Base-by-base conservation (phyloP, 495 filamentous ascomycete genomes). In the Tuber indicum region DNA sequence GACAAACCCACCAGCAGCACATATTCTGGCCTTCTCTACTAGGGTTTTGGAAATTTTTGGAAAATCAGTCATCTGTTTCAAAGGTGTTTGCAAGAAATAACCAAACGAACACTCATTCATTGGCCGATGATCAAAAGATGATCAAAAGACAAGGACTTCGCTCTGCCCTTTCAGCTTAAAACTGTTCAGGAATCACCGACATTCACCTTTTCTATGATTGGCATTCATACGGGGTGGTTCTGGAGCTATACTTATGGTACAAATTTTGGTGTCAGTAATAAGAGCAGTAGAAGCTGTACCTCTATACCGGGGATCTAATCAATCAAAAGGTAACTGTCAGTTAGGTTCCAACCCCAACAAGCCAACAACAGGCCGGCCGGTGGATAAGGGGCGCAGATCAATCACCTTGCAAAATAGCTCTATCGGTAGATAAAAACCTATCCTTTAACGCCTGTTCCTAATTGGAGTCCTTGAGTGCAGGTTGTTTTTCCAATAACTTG, bases 11-110 rank as follows among this genome's bases (percentile, higher is more conserved):
- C 96, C 96, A 5, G 96, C 96, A 46, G 95, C 95, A 80, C 89
- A 92, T 84, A 99, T 99, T 84, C 96, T 88, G 70, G 96, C 94
- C 86, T 97, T 98, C 85, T 99, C 96, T 84, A 91, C 94, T 98
- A 84, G 32, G 3, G 79, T 80, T 62, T 78, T 46, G 49, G 49
- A 58, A 58, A 58, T n/a, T n/a, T 58, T n/a, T 52, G 39, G 75
- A 78, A 69, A 6, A 66, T 82, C 70, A 83, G 72, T 70, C 41
- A 39, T 74, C 52, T 72, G 26, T 16, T n/a, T 12, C 58, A 32
- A 62, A 32, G 16, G 44, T 45, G 69, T 14, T 62, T 32, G 58
- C 7, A 26, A 49, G 23, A 70, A 72, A 19, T 46, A 46, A 66
- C 66, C 19, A 77, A 72, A 73, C 85, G 72, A 81, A 97, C 96